Evolutionary conservation across 352 stramenopile genomes (phyloP), one percentile per base, ranked within the genome.

Genomic region (Phytophthora idaei): DNA sequence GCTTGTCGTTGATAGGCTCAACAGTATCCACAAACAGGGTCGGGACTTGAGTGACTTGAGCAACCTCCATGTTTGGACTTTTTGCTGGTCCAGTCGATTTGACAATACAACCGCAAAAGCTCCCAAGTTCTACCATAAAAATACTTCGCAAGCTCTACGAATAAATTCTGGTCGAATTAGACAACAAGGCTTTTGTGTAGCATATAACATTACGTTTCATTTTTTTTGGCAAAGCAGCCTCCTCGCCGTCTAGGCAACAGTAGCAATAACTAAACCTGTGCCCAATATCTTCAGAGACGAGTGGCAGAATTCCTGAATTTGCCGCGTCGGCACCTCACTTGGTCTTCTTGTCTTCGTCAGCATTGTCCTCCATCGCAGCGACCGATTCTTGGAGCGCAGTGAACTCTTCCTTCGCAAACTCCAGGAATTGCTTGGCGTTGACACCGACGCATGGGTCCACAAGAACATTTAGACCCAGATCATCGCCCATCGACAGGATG

Each of bases 401-500:
- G 64, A 90, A 92, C 54, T 94, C 86, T 45, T 86, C 68, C 56
- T 90, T 81, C 25, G 83, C 81, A 53, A 81, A 89, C 29, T 65
- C 56, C 55, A 92, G 71, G 52, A 94, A 93, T 42, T 90, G 65
- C 44, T 86, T 77, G 48, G 79, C 77, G 37, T 88, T 70, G 21
- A 90, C 67, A 8, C 84, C 84, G 14, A 94, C 83, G 44, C 72
- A 83, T 47, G 80, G 76, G 61, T 94, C 86, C 54, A 92, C 83
- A 17, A 90, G 75, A 44, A 91, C 85, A 52, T 92, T 93, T 15
- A 92, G 70, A 1, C 85, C 84, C 3, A 94, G 77, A 37, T 85
- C 69, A 44, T 91, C 84, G 49, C 84, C 84, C 47, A 90, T 74
- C 15, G 82, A 91, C 25, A 92, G 72, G 32, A 93, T 87, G 39